Evolutionary conservation across 2,329 filamentous ascomycete genomes (phyloP).

Genomic region (Cladosporium austrohemisphaericum): DNA sequence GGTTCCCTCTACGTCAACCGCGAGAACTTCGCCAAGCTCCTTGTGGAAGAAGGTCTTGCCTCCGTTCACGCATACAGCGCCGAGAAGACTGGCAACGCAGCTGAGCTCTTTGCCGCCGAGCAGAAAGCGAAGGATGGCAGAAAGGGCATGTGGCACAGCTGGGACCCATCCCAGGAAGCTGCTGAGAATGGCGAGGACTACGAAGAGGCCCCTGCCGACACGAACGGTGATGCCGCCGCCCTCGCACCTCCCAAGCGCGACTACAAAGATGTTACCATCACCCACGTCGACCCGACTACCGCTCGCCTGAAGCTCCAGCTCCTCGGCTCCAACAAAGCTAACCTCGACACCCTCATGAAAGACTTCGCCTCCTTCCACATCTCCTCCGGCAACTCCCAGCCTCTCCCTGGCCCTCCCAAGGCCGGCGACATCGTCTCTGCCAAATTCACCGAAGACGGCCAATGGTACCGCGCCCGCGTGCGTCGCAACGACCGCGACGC

Average conservation of each 20-base stretch:
- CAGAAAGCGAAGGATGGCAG: conserved; percentile 81
- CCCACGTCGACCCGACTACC: conserved; percentile 73
- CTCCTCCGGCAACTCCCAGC: conserved; percentile 72
- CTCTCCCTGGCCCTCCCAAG: conserved; percentile 75
- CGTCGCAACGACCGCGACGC: conserved; percentile 87
- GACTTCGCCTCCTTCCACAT: conserved; percentile 89
- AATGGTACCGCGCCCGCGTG: conserved; percentile 92
- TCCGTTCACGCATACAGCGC: conserved; percentile 92
- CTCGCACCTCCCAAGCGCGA: conserved; percentile 67
- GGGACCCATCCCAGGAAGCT: conserved; percentile 83
- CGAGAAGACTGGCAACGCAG: conserved; percentile 86
- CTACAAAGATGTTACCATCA: conserved; percentile 91
- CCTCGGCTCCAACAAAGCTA: conserved; percentile 78
- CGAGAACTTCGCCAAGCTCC: conserved; percentile 88
- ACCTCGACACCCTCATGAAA: conserved; percentile 82
- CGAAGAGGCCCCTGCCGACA: conserved; percentile 46
- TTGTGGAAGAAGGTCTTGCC: conserved; percentile 91
- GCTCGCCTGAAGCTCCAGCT: conserved; percentile 88
- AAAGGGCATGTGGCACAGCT: conserved; percentile 90
- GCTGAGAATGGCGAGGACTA: conserved; percentile 45
- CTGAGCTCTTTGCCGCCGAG: conserved; percentile 83
- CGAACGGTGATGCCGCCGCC: conserved; percentile 48
- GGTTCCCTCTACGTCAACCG: conserved; percentile 89
- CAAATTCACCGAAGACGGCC: conserved; percentile 80
- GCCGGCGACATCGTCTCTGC: conserved; percentile 87